Percentiles rank a stretch among this genome's conserved stretches.
These are phyloP conservation scores for Vaccinium corymbosum DNA, from an alignment of 148 eudicot species.

Conservation along the genomic window DNA sequence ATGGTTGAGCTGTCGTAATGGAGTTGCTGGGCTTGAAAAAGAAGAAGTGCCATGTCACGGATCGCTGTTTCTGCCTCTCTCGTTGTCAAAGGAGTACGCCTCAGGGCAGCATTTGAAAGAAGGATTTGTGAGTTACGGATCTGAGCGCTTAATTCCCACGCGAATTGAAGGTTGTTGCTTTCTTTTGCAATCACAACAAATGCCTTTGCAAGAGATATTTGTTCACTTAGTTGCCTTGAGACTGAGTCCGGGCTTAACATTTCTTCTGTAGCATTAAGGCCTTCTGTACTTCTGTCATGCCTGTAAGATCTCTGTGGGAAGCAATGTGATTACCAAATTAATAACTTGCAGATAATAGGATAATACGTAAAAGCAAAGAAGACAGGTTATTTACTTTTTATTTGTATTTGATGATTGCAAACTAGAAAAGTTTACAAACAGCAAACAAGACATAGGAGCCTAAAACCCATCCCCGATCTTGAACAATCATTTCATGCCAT, in stretches of 20 bases:
- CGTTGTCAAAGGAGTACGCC: conserved; percentile 61
- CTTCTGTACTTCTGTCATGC: conserved; percentile 28
- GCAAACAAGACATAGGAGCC: background rate
- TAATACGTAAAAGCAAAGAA: background rate
- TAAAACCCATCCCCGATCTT: background rate
- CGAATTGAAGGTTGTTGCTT: conserved; percentile 83
- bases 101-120: conserved; percentile 73
- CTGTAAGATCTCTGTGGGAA: conserved; percentile 32
- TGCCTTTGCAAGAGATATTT: conserved; percentile 43
- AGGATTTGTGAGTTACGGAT: conserved; percentile 78
- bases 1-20: conserved; percentile 83
- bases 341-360: background rate
- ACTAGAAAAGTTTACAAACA: background rate
- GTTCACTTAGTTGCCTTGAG: conserved; percentile 37
- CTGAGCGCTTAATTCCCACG: conserved; percentile 91
- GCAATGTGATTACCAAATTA: conserved; percentile 1
- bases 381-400: background rate
- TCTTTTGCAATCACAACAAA: conserved; percentile 81
- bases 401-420: background rate
- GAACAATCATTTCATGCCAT: background rate
- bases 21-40: conserved; percentile 73
- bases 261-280: conserved; percentile 40
- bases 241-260: conserved; percentile 36
- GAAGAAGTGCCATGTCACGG: conserved; percentile 77
- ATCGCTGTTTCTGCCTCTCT: conserved; percentile 66